Evolutionary conservation across 2,329 filamentous ascomycete species (phyloP).

Genomic region (Chaetothyriales sp.): DNA sequence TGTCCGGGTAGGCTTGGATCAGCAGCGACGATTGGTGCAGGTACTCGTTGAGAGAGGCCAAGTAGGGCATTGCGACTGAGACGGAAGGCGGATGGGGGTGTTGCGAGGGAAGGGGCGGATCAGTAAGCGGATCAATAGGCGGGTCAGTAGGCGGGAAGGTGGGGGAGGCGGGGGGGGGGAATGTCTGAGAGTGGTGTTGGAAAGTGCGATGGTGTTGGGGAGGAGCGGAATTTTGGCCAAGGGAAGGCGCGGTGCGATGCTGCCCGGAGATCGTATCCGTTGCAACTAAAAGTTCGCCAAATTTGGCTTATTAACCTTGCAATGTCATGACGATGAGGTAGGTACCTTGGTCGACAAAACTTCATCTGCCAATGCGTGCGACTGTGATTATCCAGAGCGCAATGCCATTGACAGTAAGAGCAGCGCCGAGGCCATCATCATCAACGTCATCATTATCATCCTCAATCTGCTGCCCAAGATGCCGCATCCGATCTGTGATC

Average conservation of each 20-base stretch:
- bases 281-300: not conserved
- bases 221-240: not conserved
- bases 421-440: not conserved
- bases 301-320: no score
- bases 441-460: not conserved
- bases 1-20: slow-evolving; percentile 70
- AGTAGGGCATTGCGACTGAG: slow-evolving; percentile 52
- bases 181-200: not conserved
- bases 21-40: slow-evolving; percentile 76
- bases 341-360: no score
- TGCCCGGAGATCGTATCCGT: not conserved
- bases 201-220: not conserved
- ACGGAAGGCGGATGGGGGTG: no score
- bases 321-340: no score
- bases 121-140: no score
- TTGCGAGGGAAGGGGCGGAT: no score
- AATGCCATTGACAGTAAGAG: not conserved
- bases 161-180: no score
- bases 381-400: no score
- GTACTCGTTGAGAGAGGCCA: slow-evolving; percentile 77
- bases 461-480: not conserved
- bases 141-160: no score
- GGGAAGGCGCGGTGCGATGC: not conserved
- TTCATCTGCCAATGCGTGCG: no score
- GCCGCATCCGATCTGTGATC: slow-evolving; percentile 5